These are phyloP conservation scores for Tulasnella sp. DNA, from an alignment of 768 basidiomycete genomes.

Conservation along the genomic window DNA sequence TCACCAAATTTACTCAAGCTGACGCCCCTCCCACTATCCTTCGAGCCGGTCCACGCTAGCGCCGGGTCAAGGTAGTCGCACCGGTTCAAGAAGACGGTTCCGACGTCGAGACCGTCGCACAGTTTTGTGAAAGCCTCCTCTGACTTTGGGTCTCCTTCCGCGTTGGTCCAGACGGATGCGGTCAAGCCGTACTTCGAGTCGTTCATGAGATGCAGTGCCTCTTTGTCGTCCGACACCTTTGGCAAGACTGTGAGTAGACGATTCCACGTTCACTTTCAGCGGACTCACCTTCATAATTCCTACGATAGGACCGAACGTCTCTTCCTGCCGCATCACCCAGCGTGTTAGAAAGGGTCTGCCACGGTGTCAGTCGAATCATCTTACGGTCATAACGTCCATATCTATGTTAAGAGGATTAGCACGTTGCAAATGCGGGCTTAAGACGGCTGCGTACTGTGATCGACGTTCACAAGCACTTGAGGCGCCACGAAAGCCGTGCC, in stretches of 20 bases:
- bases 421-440: neutral
- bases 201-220: slow-evolving; percentile 88
- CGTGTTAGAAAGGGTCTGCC: neutral
- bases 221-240: slow-evolving; percentile 72
- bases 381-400: slow-evolving; percentile 88
- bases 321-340: slow-evolving; percentile 37
- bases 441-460: slow-evolving; percentile 54
- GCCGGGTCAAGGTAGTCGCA: slow-evolving; percentile 90
- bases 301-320: slow-evolving; percentile 88
- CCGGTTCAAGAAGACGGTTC: slow-evolving; percentile 91
- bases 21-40: slow-evolving; percentile 84
- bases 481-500: slow-evolving; percentile 84
- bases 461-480: slow-evolving; percentile 78
- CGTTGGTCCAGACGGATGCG: slow-evolving; percentile 87
- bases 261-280: neutral
- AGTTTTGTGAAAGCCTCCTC: slow-evolving; percentile 50
- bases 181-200: slow-evolving; percentile 93
- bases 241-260: neutral
- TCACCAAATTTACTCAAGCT: slow-evolving; percentile 82
- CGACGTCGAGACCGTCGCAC: slow-evolving; percentile 64
- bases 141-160: slow-evolving; percentile 44
- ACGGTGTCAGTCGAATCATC: slow-evolving; percentile 4
- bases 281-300: slow-evolving; percentile 76
- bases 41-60: slow-evolving; percentile 88
- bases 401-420: slow-evolving; percentile 29